A percentile compares a stretch with the other conserved stretches of the same genome.
These are phyloP conservation scores for Schizosaccharomyces cryophilus DNA, from an alignment of 805 yeast genomes.

Conservation along the genomic window DNA sequence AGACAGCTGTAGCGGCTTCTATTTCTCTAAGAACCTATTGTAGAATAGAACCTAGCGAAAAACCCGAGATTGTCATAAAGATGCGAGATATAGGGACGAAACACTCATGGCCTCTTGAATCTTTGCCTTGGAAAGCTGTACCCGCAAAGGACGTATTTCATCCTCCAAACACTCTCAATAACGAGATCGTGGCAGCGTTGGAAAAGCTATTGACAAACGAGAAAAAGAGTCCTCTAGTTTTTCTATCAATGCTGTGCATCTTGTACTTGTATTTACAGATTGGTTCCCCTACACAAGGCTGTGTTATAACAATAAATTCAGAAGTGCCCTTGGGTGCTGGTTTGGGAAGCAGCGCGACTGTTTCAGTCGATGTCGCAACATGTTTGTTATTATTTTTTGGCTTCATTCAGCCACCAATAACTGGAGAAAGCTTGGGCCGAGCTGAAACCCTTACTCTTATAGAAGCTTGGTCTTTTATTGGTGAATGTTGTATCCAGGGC, in stretches of 20 bases:
- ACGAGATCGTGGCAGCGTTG: background rate
- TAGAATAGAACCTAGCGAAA: background rate
- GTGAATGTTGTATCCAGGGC: constrained; percentile 89
- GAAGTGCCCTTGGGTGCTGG: constrained; percentile 93
- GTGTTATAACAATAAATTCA: constrained; percentile 42
- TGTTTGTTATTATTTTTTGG: constrained; percentile 25
- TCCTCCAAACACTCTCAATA: background rate
- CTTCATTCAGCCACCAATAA: background rate
- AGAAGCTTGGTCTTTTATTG: constrained; percentile 72
- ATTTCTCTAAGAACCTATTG: constrained; percentile 13
- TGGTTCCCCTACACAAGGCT: constrained; percentile 19
- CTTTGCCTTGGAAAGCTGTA: background rate
- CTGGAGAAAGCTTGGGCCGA: too few relatives aligned
- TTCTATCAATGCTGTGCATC: constrained; percentile 12
- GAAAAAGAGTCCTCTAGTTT: background rate
- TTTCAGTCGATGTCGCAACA: constrained; percentile 59
- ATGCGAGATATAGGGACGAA: background rate
- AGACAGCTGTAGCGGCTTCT: constrained; percentile 92
- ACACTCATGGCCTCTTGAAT: constrained; percentile 20
- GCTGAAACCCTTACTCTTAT: constrained; percentile 19
- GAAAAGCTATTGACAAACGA: background rate
- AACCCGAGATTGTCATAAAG: background rate
- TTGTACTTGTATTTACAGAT: constrained; percentile 47
- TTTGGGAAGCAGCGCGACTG: constrained; percentile 78
- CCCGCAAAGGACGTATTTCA: background rate